Base-by-base conservation (phyloP, 192 early-diverging fungal species). In the Jimgerdemannia lactiflua region DNA sequence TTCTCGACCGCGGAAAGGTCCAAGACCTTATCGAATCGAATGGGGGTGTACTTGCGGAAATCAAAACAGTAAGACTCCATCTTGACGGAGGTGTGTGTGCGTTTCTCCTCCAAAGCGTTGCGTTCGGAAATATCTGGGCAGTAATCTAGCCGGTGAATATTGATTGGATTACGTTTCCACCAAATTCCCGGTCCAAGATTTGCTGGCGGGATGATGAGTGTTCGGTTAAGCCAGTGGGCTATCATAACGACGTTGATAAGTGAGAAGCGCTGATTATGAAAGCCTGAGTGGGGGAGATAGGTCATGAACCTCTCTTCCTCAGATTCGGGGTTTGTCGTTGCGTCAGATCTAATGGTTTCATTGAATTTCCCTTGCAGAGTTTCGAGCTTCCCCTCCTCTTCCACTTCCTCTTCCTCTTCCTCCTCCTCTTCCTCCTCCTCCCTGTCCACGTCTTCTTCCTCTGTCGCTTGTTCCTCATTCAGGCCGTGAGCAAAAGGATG, bases 261-360 rank as follows among this genome's bases (percentile, higher is more conserved):
- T 43, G 83, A 82, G 20, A 86, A 77, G 3, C 85, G 75, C 73
- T 89, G 87, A 70, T 89, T 89, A 43, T 89, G 85, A 64, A 89
- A 81, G 11, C 87, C 87, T 44, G 86, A 87, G 39, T 89, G 87
- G 2, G 87, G 87, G 11, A 86, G 65, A 74, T 78, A 89, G 3
- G 84, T 84, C 4, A 89, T 64, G 41, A 71, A 89, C 43, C 75
- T 82, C 54, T 84, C 82, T 41, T 80, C n/a, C 14, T 44, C 59
- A 29, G 1, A 29, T 29, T 29, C 29, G 49, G 2, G 18, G 14
- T 39, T 80, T 77, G 71, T 29, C 29, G 29, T 29, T 29, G 29
- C 29, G 29, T 29, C 29, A 29, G 29, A 29, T 29, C 1, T 29
- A 29, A 29, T 29, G 29, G 29, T 29, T 29, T 29, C 29, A 29